Conservation (phyloP, 2,329 filamentous ascomycete species). For the Cadophora gregata region DNA sequence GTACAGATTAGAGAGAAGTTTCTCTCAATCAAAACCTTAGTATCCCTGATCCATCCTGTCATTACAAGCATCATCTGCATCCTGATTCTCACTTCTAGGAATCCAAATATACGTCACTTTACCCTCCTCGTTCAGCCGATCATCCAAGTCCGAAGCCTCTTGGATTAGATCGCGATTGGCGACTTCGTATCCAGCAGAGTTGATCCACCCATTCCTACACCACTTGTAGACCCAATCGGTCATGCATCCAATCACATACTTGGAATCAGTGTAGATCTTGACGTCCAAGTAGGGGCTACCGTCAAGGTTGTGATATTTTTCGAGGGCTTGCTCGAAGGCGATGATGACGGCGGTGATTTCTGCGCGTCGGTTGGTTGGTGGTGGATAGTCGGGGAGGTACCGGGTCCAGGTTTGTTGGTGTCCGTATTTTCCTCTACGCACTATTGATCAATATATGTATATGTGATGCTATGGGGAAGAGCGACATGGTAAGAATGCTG, state of each 20-base stretch:
- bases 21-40: neutral
- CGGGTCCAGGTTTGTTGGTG: neutral
- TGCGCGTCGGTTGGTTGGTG: constrained; percentile 46
- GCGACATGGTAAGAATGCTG: too few species aligned
- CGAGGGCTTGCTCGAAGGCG: constrained; percentile 54
- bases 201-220: constrained; percentile 45
- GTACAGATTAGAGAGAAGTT: too few species aligned
- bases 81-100: constrained; percentile 43
- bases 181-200: constrained; percentile 41
- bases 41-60: constrained; percentile 40
- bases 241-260: constrained; percentile 47
- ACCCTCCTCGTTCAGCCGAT: constrained; percentile 39
- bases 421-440: too few species aligned
- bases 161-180: constrained; percentile 47
- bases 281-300: constrained; percentile 36
- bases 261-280: constrained; percentile 47
- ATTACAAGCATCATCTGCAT: constrained; percentile 45
- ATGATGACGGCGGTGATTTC: constrained; percentile 51
- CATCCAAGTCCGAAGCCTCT: constrained; percentile 40
- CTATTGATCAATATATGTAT: too few species aligned
- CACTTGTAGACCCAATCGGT: constrained; percentile 43
- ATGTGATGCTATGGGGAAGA: too few species aligned
- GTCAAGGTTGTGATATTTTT: constrained; percentile 35
- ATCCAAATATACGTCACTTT: constrained; percentile 45
- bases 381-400: constrained; percentile 18